Evolutionary conservation across 2,329 filamentous ascomycete genomes (phyloP), one percentile per base, ranked within the genome.

Genomic region (Aspergillus fumigatiaffinis): DNA sequence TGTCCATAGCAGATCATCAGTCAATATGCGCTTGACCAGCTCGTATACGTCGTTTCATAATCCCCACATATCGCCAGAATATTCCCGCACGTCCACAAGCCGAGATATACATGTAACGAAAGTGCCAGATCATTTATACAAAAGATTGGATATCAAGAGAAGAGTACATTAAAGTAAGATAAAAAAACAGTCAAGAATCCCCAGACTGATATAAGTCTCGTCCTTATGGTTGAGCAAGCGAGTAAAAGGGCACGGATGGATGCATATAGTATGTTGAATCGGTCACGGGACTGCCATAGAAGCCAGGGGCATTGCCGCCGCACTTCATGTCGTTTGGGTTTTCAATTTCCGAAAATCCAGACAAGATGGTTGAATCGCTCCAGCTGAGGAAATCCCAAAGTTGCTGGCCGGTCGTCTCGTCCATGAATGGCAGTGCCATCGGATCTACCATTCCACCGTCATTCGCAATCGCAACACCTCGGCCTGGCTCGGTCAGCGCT

Each of bases 371-470:
- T 49, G 63, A 68, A 38, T 74, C 72, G 55, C 72, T 73, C 73
- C 73, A 74, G 53, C 68, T 73, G 29, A 75, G 61, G 53, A 72
- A 74, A 52, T 74, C 73, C 71, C 71, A 73, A 10, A 74, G 66
- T 56, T 71, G 68, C 54, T 72, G 70, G 2, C 67, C 62, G 17
- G 60, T 66, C 2, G 67, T 63, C 3, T 73, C 68, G 52, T 72
- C 68, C 4, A 68, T 61, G 14, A 68, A 65, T 0, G 66, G 63
- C 5, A 61, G 55, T 7, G 65, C 53, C 3, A 71, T 56, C 0
- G 66, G 60, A 44, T 71, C 69, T 0, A 63, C 46, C 46, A 69
- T 64, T 3, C 66, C 64, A 53, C 53, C 56, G 14, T 70, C 67
- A 8, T 63, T 56, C 6, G 60, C 52, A 0, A 62, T 42, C 51